Conservation (phyloP, 2,329 filamentous ascomycete species). For the Hypoxylon sp. region DNA sequence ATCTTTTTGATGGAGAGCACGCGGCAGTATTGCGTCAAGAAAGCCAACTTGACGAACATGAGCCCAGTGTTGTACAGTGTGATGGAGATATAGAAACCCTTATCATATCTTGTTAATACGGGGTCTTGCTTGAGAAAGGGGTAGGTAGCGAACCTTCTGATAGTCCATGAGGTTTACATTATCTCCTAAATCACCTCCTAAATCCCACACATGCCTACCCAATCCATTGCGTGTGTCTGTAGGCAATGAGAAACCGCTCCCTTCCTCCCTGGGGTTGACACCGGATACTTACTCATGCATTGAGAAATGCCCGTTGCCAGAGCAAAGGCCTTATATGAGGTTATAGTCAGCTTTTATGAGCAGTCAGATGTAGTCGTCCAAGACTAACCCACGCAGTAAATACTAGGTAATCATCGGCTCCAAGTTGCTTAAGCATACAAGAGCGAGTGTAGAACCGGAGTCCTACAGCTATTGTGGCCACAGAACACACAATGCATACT, state of each 20-base stretch:
- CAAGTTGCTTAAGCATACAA: constrained; percentile 51
- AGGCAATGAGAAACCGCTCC: constrained; percentile 16
- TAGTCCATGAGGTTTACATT: constrained; percentile 37
- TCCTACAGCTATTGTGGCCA: constrained; percentile 48
- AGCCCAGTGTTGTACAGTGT: constrained; percentile 58
- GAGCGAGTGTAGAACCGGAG: constrained; percentile 54
- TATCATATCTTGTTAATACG: constrained; percentile 37
- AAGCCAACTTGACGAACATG: constrained; percentile 57
- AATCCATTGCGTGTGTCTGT: constrained; percentile 48
- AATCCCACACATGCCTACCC: constrained; percentile 48
- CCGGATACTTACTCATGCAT: constrained; percentile 45
- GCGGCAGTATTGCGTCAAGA: constrained; percentile 59
- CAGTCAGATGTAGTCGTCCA: constrained; percentile 24
- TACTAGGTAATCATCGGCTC: constrained; percentile 53
- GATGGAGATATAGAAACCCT: constrained; percentile 59
- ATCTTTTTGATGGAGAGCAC: constrained; percentile 55
- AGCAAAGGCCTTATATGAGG: constrained; percentile 37
- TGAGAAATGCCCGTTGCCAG: constrained; percentile 47
- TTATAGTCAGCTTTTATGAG: constrained; percentile 17
- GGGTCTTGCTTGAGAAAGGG: background rate
- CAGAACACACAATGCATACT: constrained; percentile 47
- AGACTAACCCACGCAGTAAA: constrained; percentile 59
- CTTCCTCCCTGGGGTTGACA: background rate
- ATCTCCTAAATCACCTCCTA: constrained; percentile 23
- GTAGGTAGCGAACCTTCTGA: constrained; percentile 38